These are phyloP conservation scores for Sequoiadendron giganteum DNA, from an alignment of 75 land plant genomes.

Conservation along the genomic window DNA sequence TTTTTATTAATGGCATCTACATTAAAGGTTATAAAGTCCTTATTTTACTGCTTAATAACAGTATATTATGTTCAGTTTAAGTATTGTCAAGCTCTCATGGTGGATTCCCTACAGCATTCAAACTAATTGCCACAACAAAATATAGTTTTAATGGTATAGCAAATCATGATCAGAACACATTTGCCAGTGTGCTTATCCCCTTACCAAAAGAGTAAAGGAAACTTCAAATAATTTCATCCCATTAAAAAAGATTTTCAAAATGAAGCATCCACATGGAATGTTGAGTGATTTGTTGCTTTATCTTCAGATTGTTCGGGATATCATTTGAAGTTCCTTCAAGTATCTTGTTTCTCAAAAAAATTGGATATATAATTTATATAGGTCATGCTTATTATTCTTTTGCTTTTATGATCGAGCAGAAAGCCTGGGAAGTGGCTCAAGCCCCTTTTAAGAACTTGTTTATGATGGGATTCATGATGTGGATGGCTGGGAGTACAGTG, in stretches of 20 bases:
- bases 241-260: background rate
- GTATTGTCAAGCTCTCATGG: background rate
- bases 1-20: background rate
- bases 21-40: too few relatives aligned
- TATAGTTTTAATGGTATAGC: background rate
- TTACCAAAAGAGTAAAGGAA: background rate
- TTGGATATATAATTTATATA: background rate
- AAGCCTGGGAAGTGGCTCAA: slow-evolving; percentile 99
- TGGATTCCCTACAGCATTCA: background rate
- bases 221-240: background rate
- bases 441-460: slow-evolving; percentile 82
- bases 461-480: slow-evolving; percentile 99
- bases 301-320: background rate
- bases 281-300: background rate
- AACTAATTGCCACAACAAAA: background rate
- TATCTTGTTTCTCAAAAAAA: background rate
- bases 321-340: slow-evolving; percentile 4
- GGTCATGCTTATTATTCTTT: background rate
- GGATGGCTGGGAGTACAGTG: slow-evolving; percentile 99
- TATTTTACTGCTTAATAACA: background rate
- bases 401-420: slow-evolving; percentile 38
- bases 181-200: background rate
- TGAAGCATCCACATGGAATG: background rate
- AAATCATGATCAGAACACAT: background rate
- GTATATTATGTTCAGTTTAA: background rate